phyloP scores from a whole-genome alignment of 2,329 filamentous ascomycete genomes.

The Fusarium piperis region DNA sequence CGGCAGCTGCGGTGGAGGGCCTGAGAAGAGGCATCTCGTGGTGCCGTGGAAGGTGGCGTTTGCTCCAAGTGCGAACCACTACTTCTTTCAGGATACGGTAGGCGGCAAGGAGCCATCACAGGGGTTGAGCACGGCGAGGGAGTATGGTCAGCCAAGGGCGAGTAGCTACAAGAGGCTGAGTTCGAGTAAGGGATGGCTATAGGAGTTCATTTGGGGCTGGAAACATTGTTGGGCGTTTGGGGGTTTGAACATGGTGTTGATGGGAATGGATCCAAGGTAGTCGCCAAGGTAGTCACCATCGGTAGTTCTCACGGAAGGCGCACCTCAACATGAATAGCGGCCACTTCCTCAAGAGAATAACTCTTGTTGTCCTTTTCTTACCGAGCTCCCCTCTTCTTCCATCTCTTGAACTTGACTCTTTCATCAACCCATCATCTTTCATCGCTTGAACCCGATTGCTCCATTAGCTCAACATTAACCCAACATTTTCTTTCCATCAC shows the following conservation, averaged over 20 bases:
- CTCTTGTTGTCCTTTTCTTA: background rate
- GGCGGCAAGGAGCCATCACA: constrained; percentile 45
- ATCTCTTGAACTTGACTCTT: background rate
- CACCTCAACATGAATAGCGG: background rate
- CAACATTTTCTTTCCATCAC: background rate
- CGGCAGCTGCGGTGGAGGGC: constrained; percentile 52
- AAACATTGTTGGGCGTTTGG: constrained; percentile 12
- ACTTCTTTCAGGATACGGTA: constrained; percentile 54
- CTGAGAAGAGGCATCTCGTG: constrained; percentile 47
- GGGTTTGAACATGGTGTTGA: background rate
- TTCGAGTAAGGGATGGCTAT: constrained; percentile 41
- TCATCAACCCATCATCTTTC: background rate
- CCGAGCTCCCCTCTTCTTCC: background rate
- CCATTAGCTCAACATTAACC: background rate
- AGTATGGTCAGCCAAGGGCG: constrained; percentile 17
- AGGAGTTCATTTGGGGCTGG: background rate
- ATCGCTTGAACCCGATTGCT: background rate
- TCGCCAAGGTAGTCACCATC: background rate
- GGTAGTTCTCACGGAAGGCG: background rate
- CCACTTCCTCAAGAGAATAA: background rate
- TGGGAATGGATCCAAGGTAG: background rate
- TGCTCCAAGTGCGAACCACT: constrained; percentile 51
- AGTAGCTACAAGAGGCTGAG: constrained; percentile 45
- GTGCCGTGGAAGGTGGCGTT: constrained; percentile 56
- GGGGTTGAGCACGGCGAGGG: constrained; percentile 45